phyloP scores from a whole-genome alignment of 495 filamentous ascomycete species.

The Tuber brumale region DNA sequence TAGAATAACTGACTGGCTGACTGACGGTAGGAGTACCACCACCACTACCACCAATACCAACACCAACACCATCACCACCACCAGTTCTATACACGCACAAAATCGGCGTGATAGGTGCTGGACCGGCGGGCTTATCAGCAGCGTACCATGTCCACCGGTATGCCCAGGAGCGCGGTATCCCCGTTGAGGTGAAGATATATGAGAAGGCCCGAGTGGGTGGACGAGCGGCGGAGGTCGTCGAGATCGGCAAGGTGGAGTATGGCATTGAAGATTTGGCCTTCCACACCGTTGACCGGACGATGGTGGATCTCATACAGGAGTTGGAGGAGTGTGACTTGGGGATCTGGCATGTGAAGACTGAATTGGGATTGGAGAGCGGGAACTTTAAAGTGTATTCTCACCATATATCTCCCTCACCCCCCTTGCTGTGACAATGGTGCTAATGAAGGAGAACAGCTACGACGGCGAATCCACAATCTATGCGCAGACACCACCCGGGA shows the following conservation, averaged over 20 bases:
- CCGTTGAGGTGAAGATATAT: conserved; percentile 74
- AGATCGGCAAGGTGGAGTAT: conserved; percentile 60
- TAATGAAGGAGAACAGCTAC: conserved; percentile 48
- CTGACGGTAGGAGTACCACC: neutral
- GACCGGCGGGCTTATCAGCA: conserved; percentile 75
- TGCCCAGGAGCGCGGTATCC: conserved; percentile 50
- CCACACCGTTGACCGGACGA: conserved; percentile 71
- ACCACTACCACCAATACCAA: neutral
- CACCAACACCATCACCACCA: no score
- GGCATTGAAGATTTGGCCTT: conserved; percentile 81
- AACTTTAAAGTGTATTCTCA: conserved; percentile 42
- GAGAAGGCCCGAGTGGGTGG: conserved; percentile 77
- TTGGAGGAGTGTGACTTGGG: conserved; percentile 56
- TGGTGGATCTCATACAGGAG: conserved; percentile 60
- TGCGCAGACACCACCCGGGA: conserved; percentile 42
- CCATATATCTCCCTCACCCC: neutral
- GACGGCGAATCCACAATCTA: conserved; percentile 72
- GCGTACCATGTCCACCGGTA: conserved; percentile 73
- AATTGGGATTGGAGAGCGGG: conserved; percentile 26
- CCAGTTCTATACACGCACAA: neutral
- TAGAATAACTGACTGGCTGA: neutral
- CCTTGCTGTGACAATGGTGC: conserved; percentile 1
- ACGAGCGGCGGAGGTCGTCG: conserved; percentile 71
- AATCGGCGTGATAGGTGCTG: conserved; percentile 58
- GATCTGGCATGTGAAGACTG: conserved; percentile 18